Evolutionary conservation across 768 basidiomycete species (phyloP).

Genomic region (Leccinum barrowsii): DNA sequence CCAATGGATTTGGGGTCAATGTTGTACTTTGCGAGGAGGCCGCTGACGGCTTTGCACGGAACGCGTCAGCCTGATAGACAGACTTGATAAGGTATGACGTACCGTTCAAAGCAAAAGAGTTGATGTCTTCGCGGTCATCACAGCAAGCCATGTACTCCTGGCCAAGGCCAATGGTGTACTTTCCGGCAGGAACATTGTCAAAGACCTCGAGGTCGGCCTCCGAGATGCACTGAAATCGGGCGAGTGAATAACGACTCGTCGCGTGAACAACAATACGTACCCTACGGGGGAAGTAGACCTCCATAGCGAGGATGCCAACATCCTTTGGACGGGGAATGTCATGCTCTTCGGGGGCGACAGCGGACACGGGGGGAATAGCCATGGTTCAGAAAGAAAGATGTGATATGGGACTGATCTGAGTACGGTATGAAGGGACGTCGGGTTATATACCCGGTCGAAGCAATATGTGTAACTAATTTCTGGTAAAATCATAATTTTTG

Average conservation of each 20-base stretch:
- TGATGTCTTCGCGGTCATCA: conserved; percentile 98
- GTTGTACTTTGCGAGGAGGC: conserved; percentile 89
- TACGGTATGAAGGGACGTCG: neutral
- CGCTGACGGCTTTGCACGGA: conserved; percentile 66
- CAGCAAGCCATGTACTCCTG: conserved; percentile 99
- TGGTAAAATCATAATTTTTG: conserved; percentile 11
- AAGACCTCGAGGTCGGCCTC: conserved; percentile 92
- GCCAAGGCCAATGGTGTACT: conserved; percentile 98
- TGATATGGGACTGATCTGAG: neutral
- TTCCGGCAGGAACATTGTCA: conserved; percentile 91
- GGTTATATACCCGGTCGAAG: conserved; percentile 21
- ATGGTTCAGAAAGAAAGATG: conserved; percentile 9
- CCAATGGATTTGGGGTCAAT: conserved; percentile 96
- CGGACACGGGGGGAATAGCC: conserved; percentile 23
- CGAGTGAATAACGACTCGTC: conserved; percentile 9
- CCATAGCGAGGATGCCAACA: conserved; percentile 91
- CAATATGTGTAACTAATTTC: conserved; percentile 18
- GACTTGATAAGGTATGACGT: conserved; percentile 22
- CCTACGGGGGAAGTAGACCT: conserved; percentile 92
- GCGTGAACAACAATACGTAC: conserved; percentile 42
- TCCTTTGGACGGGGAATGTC: conserved; percentile 69
- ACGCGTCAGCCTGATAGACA: neutral
- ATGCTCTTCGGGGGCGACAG: conserved; percentile 9
- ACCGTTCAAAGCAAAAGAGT: conserved; percentile 96
- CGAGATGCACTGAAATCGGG: conserved; percentile 73